Percentiles rank a stretch among this genome's conserved stretches.
phyloP scores from a whole-genome alignment of 176 grass and related monocot species.

The Zea luxurians region DNA sequence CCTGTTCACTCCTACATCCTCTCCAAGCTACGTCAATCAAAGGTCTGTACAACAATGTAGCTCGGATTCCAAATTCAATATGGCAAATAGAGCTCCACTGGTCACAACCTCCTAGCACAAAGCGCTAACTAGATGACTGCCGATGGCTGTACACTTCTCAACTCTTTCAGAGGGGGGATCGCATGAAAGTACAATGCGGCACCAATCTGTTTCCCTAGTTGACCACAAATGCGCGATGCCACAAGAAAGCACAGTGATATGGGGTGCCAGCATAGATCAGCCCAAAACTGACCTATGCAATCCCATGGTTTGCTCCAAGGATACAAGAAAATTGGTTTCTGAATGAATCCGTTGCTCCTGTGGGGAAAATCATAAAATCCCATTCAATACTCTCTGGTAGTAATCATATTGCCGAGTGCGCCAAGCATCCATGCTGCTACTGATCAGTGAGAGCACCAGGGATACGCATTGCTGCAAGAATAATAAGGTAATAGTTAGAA shows the following conservation, averaged over 20 bases:
- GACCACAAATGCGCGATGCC: no score
- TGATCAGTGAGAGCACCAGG: constrained; percentile 96
- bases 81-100: constrained; percentile 41
- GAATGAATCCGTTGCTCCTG: not conserved
- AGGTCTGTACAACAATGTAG: constrained; percentile 51
- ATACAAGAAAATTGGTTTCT: constrained; percentile 33
- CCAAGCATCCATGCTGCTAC: constrained; percentile 99
- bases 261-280: constrained; percentile 34
- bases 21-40: constrained; percentile 45
- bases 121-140: constrained; percentile 48
- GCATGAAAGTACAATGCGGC: constrained; percentile 15
- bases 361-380: constrained; percentile 67
- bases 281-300: constrained; percentile 38
- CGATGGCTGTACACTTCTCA: constrained; percentile 60
- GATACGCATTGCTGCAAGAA: constrained; percentile 95
- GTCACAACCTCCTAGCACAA: constrained; percentile 39
- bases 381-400: constrained; percentile 94
- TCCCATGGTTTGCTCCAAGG: constrained; percentile 39
- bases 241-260: not conserved
- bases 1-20: constrained; percentile 32
- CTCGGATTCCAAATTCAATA: constrained; percentile 31
- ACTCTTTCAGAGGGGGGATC: constrained; percentile 15
- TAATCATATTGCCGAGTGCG: constrained; percentile 97
- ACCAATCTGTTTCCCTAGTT: not conserved
- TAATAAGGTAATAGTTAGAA: constrained; percentile 29